These are phyloP conservation scores for Stagonosporopsis rhizophila DNA, from an alignment of 2,329 filamentous ascomycete species.

Conservation along the genomic window DNA sequence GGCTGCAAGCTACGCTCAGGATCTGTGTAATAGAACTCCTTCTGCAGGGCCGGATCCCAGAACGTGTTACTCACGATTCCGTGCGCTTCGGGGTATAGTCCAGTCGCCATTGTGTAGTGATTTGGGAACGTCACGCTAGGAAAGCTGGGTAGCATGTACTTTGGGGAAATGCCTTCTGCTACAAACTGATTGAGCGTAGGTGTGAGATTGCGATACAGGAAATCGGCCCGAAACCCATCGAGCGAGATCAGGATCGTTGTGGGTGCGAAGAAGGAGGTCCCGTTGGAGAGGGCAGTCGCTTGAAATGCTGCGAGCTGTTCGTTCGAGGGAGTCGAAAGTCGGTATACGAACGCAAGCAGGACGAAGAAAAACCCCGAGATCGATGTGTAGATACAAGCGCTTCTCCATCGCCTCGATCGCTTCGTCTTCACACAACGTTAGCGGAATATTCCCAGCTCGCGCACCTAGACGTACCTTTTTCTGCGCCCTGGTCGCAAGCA, in stretches of 20 bases:
- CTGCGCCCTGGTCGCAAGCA: slow-evolving; percentile 60
- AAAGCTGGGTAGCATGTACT: slow-evolving; percentile 93
- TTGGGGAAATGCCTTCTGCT: slow-evolving; percentile 82
- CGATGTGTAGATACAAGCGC: slow-evolving; percentile 51
- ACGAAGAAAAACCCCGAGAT: slow-evolving; percentile 62
- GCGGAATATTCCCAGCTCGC: slow-evolving; percentile 43
- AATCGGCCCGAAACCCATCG: slow-evolving; percentile 95
- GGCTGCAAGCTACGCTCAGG: slow-evolving; percentile 76
- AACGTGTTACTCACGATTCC: slow-evolving; percentile 94
- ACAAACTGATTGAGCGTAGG: slow-evolving; percentile 82
- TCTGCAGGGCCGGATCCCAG: slow-evolving; percentile 79
- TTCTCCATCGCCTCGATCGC: slow-evolving; percentile 49
- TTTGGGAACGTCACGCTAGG: slow-evolving; percentile 95
- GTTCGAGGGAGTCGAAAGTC: slow-evolving; percentile 53
- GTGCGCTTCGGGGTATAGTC: slow-evolving; percentile 89
- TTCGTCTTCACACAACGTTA: slow-evolving; percentile 29
- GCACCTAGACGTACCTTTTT: slow-evolving; percentile 35
- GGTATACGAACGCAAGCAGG: slow-evolving; percentile 64
- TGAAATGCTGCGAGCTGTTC: slow-evolving; percentile 28
- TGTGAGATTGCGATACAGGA: slow-evolving; percentile 81
- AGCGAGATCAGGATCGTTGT: slow-evolving; percentile 94
- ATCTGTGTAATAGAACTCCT: slow-evolving; percentile 89
- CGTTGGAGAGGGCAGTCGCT: slow-evolving; percentile 67
- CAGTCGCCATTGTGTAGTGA: slow-evolving; percentile 92
- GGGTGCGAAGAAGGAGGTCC: slow-evolving; percentile 85